Base-by-base conservation (phyloP, 768 basidiomycete genomes). In the Melanogaster broomeanus region DNA sequence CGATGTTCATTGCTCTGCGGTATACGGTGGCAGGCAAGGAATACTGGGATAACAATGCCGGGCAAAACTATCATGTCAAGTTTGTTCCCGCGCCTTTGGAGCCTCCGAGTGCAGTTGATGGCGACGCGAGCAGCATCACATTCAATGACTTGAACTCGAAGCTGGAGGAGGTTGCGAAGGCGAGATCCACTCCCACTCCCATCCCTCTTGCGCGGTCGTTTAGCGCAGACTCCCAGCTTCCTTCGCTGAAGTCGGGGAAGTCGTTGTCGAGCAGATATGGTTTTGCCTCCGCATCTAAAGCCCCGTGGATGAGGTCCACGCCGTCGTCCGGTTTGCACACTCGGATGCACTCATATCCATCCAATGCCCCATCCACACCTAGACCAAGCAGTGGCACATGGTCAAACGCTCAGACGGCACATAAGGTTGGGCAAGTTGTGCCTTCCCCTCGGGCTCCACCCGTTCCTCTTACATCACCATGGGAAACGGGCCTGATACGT, bases 21-120 rank as follows among this genome's bases (percentile, higher is more conserved):
- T 93, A 88, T 61, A 68, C 74, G 12, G 82, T 85, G 22, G 82
- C 72, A 5, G 89, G 88, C 0, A 71, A 75, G 57, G 94, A 98
- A 67, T 80, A 88, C 51, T 98, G 96, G 96, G 96, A 98, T 68
- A 95, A 91, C 73, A 96, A 97, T 64, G 65, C 60, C 22, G 86
- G 87, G 2, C 66, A 76, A 48, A 91, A 98, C 65, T 98, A 96
- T 68, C 73, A 82, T 42, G 81, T 90, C 48, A 81, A 76, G 49
- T 95, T 98, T 63, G 70, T 69, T 48, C 56, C 55, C 15, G 42
- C 40, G 51, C 60, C 61, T 47, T 59, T 52, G 24, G 56, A 60
- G 37, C 45, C 62, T 34, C 67, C 58, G 39, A 57, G 67, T 45
- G 69, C 64, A 19, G 70, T 70, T 24, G 72, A 73, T 48, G 64